A percentile compares a stretch with the other conserved stretches of the same genome.
These are phyloP conservation scores for Pythium plurisporium DNA, from an alignment of 352 stramenopile species.

Conservation along the genomic window DNA sequence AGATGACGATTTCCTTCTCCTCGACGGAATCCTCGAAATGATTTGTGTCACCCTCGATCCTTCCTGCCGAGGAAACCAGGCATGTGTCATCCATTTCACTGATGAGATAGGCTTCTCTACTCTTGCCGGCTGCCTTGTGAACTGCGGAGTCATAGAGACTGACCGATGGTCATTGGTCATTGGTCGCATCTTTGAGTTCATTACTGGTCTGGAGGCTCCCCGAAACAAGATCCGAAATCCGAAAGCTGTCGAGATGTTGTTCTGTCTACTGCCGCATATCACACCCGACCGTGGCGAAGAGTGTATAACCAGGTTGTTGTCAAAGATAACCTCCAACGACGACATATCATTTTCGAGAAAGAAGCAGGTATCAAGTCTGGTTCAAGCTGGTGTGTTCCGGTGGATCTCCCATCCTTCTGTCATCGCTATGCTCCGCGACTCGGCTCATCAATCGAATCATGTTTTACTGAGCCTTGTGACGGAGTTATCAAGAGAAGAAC, in stretches of 20 bases:
- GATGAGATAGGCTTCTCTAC: constrained; percentile 39
- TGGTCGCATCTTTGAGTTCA: constrained; percentile 55
- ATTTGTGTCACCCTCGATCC: constrained; percentile 44
- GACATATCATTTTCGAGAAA: constrained; percentile 41
- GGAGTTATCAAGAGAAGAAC: constrained; percentile 41
- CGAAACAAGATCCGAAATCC: constrained; percentile 55
- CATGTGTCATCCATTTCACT: constrained; percentile 37
- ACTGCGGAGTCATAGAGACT: constrained; percentile 42
- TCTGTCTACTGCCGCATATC: constrained; percentile 42
- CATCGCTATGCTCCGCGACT: constrained; percentile 29
- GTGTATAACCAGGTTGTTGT: constrained; percentile 33
- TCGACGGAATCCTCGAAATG: constrained; percentile 50
- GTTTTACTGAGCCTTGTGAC: constrained; percentile 37
- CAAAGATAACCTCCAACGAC: constrained; percentile 43
- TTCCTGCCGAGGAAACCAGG: constrained; percentile 20
- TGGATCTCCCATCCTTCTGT: constrained; percentile 50
- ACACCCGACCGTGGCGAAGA: constrained; percentile 21
- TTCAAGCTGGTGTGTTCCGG: constrained; percentile 46
- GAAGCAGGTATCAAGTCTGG: constrained; percentile 40
- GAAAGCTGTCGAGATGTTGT: constrained; percentile 49
- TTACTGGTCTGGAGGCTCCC: constrained; percentile 31
- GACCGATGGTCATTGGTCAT: constrained; percentile 31
- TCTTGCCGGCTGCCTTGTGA: constrained; percentile 52
- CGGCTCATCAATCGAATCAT: constrained; percentile 28
- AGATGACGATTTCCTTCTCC: constrained; percentile 33